These are phyloP conservation scores for Colletotrichum endophyticum DNA, from an alignment of 2,329 filamentous ascomycete genomes.

Conservation along the genomic window DNA sequence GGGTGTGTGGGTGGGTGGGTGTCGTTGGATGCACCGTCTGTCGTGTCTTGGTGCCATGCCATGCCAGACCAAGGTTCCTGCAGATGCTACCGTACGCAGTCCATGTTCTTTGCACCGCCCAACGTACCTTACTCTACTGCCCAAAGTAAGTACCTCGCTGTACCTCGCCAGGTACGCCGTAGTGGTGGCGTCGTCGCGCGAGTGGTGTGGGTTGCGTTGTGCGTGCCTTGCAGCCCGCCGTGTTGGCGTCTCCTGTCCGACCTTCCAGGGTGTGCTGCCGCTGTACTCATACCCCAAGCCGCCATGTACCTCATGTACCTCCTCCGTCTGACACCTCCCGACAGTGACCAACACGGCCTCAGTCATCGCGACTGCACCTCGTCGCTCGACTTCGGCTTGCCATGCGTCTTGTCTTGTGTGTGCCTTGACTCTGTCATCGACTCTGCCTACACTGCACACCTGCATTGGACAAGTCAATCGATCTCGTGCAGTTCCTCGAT, in stretches of 20 bases:
- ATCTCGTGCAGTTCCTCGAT: background rate
- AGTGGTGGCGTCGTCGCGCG: background rate
- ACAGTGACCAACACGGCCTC: background rate
- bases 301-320: background rate
- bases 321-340: background rate
- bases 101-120: background rate
- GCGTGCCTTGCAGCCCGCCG: background rate
- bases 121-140: background rate
- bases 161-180: background rate
- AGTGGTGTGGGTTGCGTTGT: background rate
- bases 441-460: background rate
- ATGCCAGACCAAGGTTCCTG: background rate
- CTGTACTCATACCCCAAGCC: background rate
- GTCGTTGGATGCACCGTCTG: background rate
- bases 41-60: background rate
- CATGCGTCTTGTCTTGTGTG: background rate
- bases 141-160: background rate
- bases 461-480: background rate
- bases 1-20: constrained; percentile 21
- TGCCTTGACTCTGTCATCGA: background rate
- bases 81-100: background rate
- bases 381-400: background rate
- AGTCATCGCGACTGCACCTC: background rate
- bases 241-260: background rate
- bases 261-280: background rate